phyloP scores from a whole-genome alignment of 1,284 basidiomycete genomes.

The Puccinia horiana region DNA sequence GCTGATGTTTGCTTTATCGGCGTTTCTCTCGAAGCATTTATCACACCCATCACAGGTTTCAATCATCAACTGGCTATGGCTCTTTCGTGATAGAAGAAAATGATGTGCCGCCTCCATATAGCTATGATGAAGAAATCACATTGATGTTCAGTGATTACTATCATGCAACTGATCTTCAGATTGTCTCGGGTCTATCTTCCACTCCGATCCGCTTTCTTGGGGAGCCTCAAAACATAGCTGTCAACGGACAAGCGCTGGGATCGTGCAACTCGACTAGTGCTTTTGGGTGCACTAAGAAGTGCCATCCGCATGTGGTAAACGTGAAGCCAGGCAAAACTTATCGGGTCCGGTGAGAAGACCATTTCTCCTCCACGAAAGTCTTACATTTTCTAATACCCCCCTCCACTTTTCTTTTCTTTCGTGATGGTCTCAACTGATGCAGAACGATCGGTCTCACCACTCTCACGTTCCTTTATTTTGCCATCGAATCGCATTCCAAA shows the following conservation, averaged over 20 bases:
- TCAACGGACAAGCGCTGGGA: slow-evolving; percentile 42
- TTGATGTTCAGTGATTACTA: slow-evolving; percentile 47
- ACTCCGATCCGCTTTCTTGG: slow-evolving; percentile 38
- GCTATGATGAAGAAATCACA: slow-evolving; percentile 43
- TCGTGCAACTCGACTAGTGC: slow-evolving; percentile 16
- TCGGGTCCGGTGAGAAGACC: slow-evolving; percentile 30
- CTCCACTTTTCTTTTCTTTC: not conserved
- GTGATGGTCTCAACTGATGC: not conserved
- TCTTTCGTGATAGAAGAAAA: slow-evolving; percentile 39
- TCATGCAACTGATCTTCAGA: slow-evolving; percentile 28
- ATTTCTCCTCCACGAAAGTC: not conserved
- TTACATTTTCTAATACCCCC: not conserved
- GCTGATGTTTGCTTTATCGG: not conserved
- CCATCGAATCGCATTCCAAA: slow-evolving; percentile 33
- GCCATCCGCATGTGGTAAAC: slow-evolving; percentile 21
- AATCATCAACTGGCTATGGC: slow-evolving; percentile 31
- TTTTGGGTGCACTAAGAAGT: slow-evolving; percentile 16
- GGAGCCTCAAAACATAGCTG: slow-evolving; percentile 36
- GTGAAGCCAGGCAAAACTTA: slow-evolving; percentile 35
- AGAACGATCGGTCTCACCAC: slow-evolving; percentile 43
- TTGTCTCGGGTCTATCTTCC: slow-evolving; percentile 23
- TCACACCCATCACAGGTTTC: slow-evolving; percentile 38
- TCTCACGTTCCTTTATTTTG: slow-evolving; percentile 45
- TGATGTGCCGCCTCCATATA: slow-evolving; percentile 15
- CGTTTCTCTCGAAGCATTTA: slow-evolving; percentile 17